Evolutionary conservation across 225 moss, liverwort and hornwort species (phyloP), one percentile per base, ranked within the genome.

Genomic region (Ulota crispa): DNA sequence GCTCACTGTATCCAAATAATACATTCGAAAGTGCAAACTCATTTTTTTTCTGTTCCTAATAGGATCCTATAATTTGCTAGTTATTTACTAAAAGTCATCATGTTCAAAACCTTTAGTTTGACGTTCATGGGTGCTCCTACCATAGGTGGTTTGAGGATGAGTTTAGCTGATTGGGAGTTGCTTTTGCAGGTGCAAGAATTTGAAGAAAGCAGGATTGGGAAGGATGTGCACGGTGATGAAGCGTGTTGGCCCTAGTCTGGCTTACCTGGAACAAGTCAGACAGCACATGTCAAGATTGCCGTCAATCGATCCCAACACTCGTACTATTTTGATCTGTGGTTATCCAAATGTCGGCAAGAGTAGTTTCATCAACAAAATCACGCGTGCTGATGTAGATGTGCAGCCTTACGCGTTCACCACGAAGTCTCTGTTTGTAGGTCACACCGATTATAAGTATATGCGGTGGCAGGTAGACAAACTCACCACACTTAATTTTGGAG

Each of bases 261-360:
- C 99, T 6, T 99, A 99, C 74, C 86, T 99, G 89, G 96, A 99
- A 83, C 93, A 96, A 81, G 96, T 96, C 23, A 91, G 99, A 87
- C 92, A 99, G 88, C 99, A 99, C 82, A 88, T 99, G 84, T 99
- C 99, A 24, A 92, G 99, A 80, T 92, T 99, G 62, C 99, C 99
- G 14, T 96, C 96, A 1, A 99, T 99, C 52, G 99, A 99, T 73
- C 99, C 99, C 45, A 99, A 99, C 72, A 90, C 95, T 23, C 91
- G 99, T 64, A 99, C 96, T 1, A 91, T 99, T 53, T 83, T 99
- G n/a, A 89, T 99, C 41, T 99, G 96, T 76, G 96, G 96, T 9
- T 99, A 96, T 72, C 99, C 94, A 1, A 99, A 99, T 80, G 99
- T 99, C 14, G 99, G 99, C 23, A 99, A 99, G 94, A 99, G 99